Base-by-base conservation (phyloP, 176 grass and related monocot species). In the Pontederia crassipes region DNA sequence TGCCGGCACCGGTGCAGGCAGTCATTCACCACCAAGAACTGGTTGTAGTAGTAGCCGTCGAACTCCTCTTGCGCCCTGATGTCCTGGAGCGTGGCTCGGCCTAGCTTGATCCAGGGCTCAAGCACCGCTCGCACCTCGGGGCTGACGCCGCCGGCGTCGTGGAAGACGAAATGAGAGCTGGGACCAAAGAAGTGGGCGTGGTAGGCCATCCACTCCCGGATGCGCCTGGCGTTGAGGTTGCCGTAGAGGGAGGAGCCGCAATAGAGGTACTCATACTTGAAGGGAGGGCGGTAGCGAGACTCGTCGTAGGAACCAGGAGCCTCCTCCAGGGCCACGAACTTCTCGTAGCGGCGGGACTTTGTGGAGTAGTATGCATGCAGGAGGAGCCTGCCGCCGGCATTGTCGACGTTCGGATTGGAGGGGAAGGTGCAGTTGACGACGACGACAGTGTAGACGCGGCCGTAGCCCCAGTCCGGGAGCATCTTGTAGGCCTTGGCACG, bases 401-500 rank as follows among this genome's bases (percentile, higher is more conserved):
- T 93, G 60, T 29, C 51, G 20, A 56, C 65, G 68, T 88, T 93
- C 66, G 81, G 89, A 67, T 93, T 93, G 35, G 74, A 60, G 1
- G 80, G 81, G 68, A 93, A 93, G 12, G 89, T 88, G 79, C 89
- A 93, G 68, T 93, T 93, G 55, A 93, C 89, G 66, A 93, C 78
- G 18, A 93, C 81, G 45, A 86, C 84, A 15, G 93, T 92, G 81
- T 98, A 98, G 35, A 92, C 81, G 17, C 78, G 93, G 84, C 93
- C 93, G 74, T 98, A 98, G 72, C 93, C 93, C 93, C 93, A 98
- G 78, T 98, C 93, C 13, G 93, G 93, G 51, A 86, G 78, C 84
- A 98, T 92, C 74, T 83, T 81, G 79, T 88, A 98, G 9, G 87
- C 66, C 68, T 66, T 98, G 27, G 81, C 71, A 1, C 81, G 76